A percentile compares a stretch with the other conserved stretches of the same genome.
These are phyloP conservation scores for Botrytis cinerea DNA, from an alignment of 2,329 filamentous ascomycete genomes.

Conservation along the genomic window DNA sequence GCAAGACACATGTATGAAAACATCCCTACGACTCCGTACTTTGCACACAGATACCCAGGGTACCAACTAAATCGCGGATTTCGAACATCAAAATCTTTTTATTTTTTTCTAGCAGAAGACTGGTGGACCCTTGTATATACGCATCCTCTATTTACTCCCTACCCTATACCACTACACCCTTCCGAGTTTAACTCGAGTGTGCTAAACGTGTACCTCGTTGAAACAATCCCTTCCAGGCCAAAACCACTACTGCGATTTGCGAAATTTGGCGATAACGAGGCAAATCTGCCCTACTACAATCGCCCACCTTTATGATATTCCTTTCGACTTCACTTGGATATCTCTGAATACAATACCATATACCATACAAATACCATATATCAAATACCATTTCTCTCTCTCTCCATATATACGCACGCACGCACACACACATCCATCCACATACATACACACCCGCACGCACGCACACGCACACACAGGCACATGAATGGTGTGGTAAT, in stretches of 20 bases:
- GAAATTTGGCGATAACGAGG: conserved; percentile 13
- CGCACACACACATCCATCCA: too few species aligned
- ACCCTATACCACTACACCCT: not conserved
- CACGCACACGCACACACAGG: not conserved
- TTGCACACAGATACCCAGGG: not conserved
- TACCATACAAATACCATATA: not conserved
- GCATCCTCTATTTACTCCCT: not conserved
- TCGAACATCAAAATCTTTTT: not conserved
- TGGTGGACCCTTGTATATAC: not conserved
- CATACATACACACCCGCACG: not conserved
- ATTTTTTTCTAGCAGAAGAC: not conserved
- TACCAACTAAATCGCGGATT: not conserved
- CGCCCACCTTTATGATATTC: conserved; percentile 7
- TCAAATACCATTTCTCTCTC: not conserved
- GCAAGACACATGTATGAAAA: not conserved
- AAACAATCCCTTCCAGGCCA: conserved; percentile 3
- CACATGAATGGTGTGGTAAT: conserved; percentile 2
- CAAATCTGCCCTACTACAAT: conserved; percentile 4
- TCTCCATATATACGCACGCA: not conserved
- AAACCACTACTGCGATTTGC: conserved; percentile 5
- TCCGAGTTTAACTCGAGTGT: not conserved
- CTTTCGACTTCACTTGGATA: not conserved
- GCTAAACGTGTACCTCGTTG: not conserved
- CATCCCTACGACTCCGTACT: not conserved
- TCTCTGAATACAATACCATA: not conserved